Base-by-base conservation (phyloP, 2,329 filamentous ascomycete species). In the Hypoxylon sp. region DNA sequence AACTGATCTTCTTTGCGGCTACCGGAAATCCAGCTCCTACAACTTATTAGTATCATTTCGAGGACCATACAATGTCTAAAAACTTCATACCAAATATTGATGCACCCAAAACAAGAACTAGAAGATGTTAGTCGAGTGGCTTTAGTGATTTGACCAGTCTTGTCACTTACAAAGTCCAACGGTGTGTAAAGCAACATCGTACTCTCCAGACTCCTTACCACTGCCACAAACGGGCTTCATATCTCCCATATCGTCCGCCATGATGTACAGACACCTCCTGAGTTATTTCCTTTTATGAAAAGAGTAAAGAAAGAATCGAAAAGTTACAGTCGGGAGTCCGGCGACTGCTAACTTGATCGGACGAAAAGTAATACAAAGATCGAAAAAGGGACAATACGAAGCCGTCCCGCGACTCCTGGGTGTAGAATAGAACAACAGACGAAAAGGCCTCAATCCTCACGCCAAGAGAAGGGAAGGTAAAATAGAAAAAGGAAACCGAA, bases 1-100 rank as follows among this genome's bases (percentile, higher is more conserved):
- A 86, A 60, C 79, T 84, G 71, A 89, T 79, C 76, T 87, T 89
- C 78, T 85, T 86, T 2, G 83, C 83, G 3, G 82, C 80, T 6
- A 86, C 84, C 3, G 85, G 85, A 63, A 86, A 86, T 2, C 84
- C 85, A 69, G 83, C 83, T 28, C 84, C 38, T 43, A 43, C 9
- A 21, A 21, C 38, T 19, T 43, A 43, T 43, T 21, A 43, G 38
- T 43, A 43, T 43, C 38, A 21, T 21, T 43, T 19, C 7, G 17
- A 43, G 38, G 17, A 17, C 38, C 1, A 11, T 13, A 43, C 1
- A 4, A 9, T 3, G 3, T 11, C 7, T 13, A 43, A 11, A 19
- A 43, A 1, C 17, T 43, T 11, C 38, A 10, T 43, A 43, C 38
- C 82, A 53, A 82, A 77, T 43, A 80, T 77, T 2, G 82, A 83